Evolutionary conservation across 768 basidiomycete species (phyloP).

Genomic region (Xerocomellus chrysenteron): DNA sequence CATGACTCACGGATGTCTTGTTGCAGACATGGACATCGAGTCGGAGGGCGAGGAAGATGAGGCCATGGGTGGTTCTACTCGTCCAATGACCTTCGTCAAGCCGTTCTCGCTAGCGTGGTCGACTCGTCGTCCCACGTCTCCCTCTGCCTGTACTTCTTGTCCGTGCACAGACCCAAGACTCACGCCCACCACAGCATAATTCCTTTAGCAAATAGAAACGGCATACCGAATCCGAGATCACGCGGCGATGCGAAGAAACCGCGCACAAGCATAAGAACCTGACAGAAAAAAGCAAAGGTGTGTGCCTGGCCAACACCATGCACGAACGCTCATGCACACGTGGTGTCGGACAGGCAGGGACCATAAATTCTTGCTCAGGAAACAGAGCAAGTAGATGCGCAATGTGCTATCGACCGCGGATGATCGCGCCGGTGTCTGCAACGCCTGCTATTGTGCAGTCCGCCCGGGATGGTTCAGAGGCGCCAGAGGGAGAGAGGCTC

Average conservation of each 20-base stretch:
- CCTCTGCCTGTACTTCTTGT: slow-evolving; percentile 38
- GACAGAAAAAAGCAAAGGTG: slow-evolving; percentile 50
- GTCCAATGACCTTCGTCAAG: slow-evolving; percentile 60
- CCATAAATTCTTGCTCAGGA: slow-evolving; percentile 85
- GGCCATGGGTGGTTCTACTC: slow-evolving; percentile 26
- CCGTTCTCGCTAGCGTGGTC: slow-evolving; percentile 67
- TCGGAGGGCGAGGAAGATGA: slow-evolving; percentile 38
- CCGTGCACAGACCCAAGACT: neutral
- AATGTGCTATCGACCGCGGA: slow-evolving; percentile 48
- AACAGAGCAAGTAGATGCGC: slow-evolving; percentile 69
- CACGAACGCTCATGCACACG: neutral
- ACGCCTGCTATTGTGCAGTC: slow-evolving; percentile 30
- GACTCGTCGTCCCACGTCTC: slow-evolving; percentile 64
- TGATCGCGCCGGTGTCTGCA: slow-evolving; percentile 37
- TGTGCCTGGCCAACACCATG: neutral
- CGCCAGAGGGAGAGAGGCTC: slow-evolving; percentile 40
- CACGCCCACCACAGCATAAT: slow-evolving; percentile 2
- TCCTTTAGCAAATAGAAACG: slow-evolving; percentile 47
- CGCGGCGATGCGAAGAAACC: slow-evolving; percentile 73
- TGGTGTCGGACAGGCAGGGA: slow-evolving; percentile 58
- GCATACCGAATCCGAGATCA: slow-evolving; percentile 69
- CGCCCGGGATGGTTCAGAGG: slow-evolving; percentile 31
- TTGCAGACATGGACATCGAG: slow-evolving; percentile 39
- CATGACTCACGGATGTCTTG: neutral
- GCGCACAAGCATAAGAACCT: slow-evolving; percentile 79